Evolutionary conservation across 2,329 filamentous ascomycete genomes (phyloP).

Genomic region (Emergomyces africanus): DNA sequence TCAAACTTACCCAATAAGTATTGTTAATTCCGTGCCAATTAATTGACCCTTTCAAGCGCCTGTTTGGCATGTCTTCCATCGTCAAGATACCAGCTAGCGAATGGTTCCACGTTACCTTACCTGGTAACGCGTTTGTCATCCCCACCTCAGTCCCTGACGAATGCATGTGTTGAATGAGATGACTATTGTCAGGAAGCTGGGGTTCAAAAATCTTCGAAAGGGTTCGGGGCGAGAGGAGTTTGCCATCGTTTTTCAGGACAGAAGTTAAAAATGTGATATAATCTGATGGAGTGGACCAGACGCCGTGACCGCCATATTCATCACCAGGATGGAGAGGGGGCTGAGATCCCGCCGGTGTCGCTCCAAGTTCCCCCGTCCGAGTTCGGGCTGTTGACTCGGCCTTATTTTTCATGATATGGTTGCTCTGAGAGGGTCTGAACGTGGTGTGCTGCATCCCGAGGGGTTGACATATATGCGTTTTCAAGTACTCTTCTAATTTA

Average conservation of each 20-base stretch:
- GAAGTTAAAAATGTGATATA: slow-evolving; percentile 21
- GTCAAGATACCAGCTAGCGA: slow-evolving; percentile 33
- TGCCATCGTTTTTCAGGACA: slow-evolving; percentile 19
- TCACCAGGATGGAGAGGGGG: slow-evolving; percentile 14
- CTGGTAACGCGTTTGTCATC: slow-evolving; percentile 25
- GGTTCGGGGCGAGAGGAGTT: slow-evolving; percentile 16
- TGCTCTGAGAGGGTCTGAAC: background rate
- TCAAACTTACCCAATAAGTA: slow-evolving; percentile 31
- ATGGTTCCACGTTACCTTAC: slow-evolving; percentile 23
- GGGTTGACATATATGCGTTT: slow-evolving; percentile 3
- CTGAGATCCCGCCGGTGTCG: background rate
- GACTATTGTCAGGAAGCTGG: slow-evolving; percentile 15
- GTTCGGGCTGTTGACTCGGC: background rate
- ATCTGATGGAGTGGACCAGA: slow-evolving; percentile 22
- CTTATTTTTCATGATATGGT: background rate
- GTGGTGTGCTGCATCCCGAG: slow-evolving; percentile 3
- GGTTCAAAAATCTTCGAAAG: slow-evolving; percentile 19
- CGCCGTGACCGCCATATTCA: slow-evolving; percentile 35
- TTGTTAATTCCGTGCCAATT: slow-evolving; percentile 38
- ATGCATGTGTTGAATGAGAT: slow-evolving; percentile 18
- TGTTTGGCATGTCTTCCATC: slow-evolving; percentile 30
- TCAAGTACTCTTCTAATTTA: slow-evolving; percentile 1
- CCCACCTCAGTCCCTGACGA: slow-evolving; percentile 19
- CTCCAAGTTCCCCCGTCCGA: background rate
- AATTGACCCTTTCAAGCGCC: slow-evolving; percentile 33